Evolutionary conservation across 169 alveolate species (phyloP).

Genomic region (Eimeria tenella): DNA sequence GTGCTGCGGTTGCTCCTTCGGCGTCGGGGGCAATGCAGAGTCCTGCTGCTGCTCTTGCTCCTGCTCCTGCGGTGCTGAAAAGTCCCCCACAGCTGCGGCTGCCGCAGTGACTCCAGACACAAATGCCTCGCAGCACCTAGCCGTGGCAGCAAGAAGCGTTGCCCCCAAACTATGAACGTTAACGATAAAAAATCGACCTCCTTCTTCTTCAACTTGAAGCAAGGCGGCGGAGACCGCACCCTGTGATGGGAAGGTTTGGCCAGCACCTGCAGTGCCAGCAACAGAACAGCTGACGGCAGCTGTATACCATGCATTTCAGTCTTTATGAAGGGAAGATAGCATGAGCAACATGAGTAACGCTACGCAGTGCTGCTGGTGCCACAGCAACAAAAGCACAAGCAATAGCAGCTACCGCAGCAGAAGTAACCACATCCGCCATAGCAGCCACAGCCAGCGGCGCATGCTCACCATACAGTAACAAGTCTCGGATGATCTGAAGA

Average conservation of each 20-base stretch:
- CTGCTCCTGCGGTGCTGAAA: neutral
- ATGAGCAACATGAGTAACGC: neutral
- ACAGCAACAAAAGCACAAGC: neutral
- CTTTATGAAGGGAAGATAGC: neutral
- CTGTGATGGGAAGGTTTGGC: slow-evolving; percentile 13
- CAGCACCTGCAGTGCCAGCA: slow-evolving; percentile 12
- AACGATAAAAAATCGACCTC: neutral
- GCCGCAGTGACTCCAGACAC: neutral
- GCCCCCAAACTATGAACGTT: neutral
- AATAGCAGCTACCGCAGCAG: neutral
- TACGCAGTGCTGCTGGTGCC: too few species aligned
- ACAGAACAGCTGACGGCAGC: neutral
- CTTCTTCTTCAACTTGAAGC: neutral
- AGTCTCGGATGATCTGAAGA: slow-evolving; percentile 1
- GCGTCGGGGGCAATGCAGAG: neutral
- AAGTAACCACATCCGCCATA: neutral
- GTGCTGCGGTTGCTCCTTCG: neutral
- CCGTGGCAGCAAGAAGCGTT: slow-evolving; percentile 20
- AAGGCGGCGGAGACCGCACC: slow-evolving; percentile 29
- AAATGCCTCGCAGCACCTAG: slow-evolving; percentile 30
- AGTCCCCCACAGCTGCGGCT: neutral
- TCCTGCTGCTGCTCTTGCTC: neutral
- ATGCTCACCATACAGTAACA: neutral
- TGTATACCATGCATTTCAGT: neutral
- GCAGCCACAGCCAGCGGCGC: neutral